Percentiles rank a stretch among this genome's conserved stretches.
These are phyloP conservation scores for Chaetomiaceae sp. DNA, from an alignment of 2,329 filamentous ascomycete species.

Conservation along the genomic window DNA sequence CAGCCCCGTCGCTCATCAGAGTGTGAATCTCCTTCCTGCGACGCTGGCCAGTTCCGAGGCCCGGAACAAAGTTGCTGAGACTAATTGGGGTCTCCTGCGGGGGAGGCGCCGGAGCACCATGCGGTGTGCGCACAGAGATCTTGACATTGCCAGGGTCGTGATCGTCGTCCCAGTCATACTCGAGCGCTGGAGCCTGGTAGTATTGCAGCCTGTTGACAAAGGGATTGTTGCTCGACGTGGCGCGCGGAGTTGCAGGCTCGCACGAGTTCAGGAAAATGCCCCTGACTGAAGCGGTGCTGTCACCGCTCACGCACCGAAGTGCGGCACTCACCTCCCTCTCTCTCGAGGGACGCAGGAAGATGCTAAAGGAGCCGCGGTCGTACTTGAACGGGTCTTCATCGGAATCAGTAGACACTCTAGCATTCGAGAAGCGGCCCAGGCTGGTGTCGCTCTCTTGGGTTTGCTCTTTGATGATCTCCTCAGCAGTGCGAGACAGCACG, in stretches of 20 bases:
- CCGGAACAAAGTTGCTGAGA: not conserved
- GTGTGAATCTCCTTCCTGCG: conserved; percentile 1
- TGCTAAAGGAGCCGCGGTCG: conserved; percentile 36
- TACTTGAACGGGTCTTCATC: conserved; percentile 44
- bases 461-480: not conserved
- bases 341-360: conserved; percentile 35
- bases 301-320: conserved; percentile 31
- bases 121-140: conserved; percentile 14
- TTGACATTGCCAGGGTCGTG: conserved; percentile 22
- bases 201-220: conserved; percentile 10
- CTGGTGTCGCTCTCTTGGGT: conserved; percentile 15
- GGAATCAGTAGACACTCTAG: conserved; percentile 30
- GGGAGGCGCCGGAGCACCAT: not conserved
- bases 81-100: not conserved
- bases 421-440: conserved; percentile 28
- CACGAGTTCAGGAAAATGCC: not conserved
- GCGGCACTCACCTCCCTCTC: conserved; percentile 42
- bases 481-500: not conserved
- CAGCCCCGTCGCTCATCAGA: conserved; percentile 30
- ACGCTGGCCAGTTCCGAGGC: not conserved
- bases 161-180: conserved; percentile 11
- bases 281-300: conserved; percentile 24
- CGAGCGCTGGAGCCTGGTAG: conserved; percentile 8
- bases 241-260: conserved; percentile 12
- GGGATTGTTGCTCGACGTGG: conserved; percentile 12